Base-by-base conservation (phyloP, 768 basidiomycete species). In the Imleria badia region DNA sequence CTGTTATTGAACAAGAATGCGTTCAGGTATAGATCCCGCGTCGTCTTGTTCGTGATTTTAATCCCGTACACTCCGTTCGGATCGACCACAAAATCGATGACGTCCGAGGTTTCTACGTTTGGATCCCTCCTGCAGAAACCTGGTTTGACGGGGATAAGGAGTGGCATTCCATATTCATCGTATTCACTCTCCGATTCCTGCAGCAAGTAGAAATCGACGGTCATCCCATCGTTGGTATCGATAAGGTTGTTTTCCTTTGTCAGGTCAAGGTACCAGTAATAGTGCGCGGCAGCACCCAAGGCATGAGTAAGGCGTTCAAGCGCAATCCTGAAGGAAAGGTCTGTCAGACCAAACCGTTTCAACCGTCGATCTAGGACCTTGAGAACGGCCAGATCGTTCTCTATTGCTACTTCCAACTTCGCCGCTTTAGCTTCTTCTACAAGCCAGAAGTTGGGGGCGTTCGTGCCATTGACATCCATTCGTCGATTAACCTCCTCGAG, bases 1-100 rank as follows among this genome's bases (percentile, higher is more conserved):
- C 64, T 68, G 8, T 72, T 72, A 44, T 78, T 77, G 42, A 78
- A 79, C 50, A 75, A 71, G 58, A 78, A 77, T 3, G 73, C 64
- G 33, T 75, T 75, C 19, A 75, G 66, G 41, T 77, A 79, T 6
- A 79, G 53, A 7, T 66, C 59, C 20, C 58, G 12, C 23, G 65
- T 56, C 0, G 73, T 70, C 2, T 66, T 52, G 56, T 78, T 77
- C 50, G 61, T 63, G 20, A 77, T 64, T 2, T 66, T 68, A 52
- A 78, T 62, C 12, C 76, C 76, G 14, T 76, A 68, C 2, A 52
- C 29, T 5, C 48, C 66, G 1, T 54, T 13, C 26, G 68, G 62
- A 13, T 73, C 62, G 13, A 66, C 49, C 14, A 52, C 51, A 23
- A 66, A 57, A 36, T 66, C 55, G n/a, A 66, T 58, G 33, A 61